Percentiles rank a stretch among this genome's conserved stretches.
phyloP scores from a whole-genome alignment of 1,284 basidiomycete genomes.

The Malassezia caprae region DNA sequence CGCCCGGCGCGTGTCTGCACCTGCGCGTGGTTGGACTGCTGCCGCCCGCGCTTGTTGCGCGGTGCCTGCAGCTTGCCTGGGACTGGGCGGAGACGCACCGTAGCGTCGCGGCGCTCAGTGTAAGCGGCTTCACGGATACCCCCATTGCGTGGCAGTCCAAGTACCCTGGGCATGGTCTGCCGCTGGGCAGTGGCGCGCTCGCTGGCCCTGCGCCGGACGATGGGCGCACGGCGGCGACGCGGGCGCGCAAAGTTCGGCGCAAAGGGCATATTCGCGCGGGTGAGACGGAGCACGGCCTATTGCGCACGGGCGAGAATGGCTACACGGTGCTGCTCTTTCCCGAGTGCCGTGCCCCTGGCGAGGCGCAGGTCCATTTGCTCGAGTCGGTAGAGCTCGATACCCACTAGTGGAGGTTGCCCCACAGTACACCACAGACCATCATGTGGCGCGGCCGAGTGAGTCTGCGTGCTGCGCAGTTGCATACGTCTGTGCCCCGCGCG shows the following conservation, averaged over 20 bases:
- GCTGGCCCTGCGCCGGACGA: neutral
- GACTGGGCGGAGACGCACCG: neutral
- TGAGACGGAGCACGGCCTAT: conserved; percentile 16
- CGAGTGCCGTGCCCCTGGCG: neutral
- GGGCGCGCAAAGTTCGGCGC: conserved; percentile 3
- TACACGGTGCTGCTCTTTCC: conserved; percentile 7
- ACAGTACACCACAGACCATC: neutral
- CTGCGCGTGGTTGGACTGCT: neutral
- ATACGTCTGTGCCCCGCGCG: neutral
- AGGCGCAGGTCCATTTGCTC: neutral
- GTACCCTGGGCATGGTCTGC: conserved; percentile 9
- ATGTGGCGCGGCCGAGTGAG: neutral
- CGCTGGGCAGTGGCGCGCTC: neutral
- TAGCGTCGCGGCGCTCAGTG: conserved; percentile 19
- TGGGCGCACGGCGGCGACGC: neutral
- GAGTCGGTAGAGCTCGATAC: conserved; percentile 17
- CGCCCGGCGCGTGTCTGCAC: neutral
- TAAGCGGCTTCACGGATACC: conserved; percentile 26
- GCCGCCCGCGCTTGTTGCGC: neutral
- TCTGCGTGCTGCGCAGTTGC: neutral
- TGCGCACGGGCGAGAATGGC: conserved; percentile 16
- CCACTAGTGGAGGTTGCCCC: neutral
- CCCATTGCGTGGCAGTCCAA: conserved; percentile 29
- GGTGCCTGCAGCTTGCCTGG: neutral
- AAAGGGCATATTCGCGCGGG: conserved; percentile 14